phyloP scores from a whole-genome alignment of 2,329 filamentous ascomycete species.

The Didymella lethalis region DNA sequence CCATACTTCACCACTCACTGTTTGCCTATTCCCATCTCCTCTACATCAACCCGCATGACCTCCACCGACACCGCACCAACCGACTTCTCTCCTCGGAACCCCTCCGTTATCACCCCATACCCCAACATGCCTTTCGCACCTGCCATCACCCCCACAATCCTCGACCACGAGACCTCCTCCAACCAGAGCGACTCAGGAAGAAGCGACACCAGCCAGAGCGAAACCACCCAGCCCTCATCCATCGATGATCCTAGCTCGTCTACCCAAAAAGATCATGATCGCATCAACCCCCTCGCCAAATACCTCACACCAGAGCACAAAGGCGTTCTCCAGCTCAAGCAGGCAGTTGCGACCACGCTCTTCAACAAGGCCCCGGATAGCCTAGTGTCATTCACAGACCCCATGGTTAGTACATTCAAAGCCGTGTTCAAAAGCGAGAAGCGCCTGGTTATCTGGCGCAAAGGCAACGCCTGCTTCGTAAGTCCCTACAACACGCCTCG shows the following conservation, averaged over 20 bases:
- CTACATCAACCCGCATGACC: not conserved
- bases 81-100: not conserved
- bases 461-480: constrained; percentile 31
- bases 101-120: not conserved
- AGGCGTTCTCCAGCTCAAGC: constrained; percentile 22
- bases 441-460: constrained; percentile 32
- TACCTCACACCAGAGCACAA: constrained; percentile 3
- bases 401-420: constrained; percentile 26
- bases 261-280: constrained; percentile 3
- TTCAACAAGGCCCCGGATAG: constrained; percentile 15
- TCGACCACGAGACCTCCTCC: not conserved
- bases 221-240: constrained; percentile 9
- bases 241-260: not conserved
- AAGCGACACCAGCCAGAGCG: not conserved
- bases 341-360: constrained; percentile 29
- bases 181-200: not conserved
- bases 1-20: constrained; percentile 1
- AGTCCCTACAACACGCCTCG: not conserved
- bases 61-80: not conserved
- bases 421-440: constrained; percentile 20
- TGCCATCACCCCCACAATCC: not conserved
- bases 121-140: not conserved
- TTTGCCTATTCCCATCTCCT: not conserved
- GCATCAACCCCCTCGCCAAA: constrained; percentile 21
- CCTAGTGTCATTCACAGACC: constrained; percentile 22